These are phyloP conservation scores for Psilocybe cubensis DNA, from an alignment of 768 basidiomycete species.

Conservation along the genomic window DNA sequence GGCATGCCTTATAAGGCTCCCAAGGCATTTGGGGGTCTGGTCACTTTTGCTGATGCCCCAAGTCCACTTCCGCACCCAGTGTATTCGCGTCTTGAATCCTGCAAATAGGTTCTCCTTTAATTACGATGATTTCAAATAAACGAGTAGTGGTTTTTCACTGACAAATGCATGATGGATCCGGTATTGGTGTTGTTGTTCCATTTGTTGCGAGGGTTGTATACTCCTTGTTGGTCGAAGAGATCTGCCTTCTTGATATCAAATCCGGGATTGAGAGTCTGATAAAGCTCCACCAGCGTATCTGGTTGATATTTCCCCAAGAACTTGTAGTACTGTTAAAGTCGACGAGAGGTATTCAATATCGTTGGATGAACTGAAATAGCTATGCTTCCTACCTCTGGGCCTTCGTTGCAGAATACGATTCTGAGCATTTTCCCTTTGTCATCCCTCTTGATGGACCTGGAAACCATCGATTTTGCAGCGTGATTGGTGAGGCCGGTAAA, in stretches of 20 bases:
- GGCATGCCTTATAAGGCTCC: no score
- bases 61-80: conserved; percentile 1
- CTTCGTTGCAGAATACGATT: conserved; percentile 3
- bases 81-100: conserved; percentile 3
- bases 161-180: conserved; percentile 6
- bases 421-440: conserved; percentile 1
- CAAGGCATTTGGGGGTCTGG: no score
- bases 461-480: neutral
- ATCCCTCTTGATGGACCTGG: conserved; percentile 1
- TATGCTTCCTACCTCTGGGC: neutral
- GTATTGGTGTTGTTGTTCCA: neutral
- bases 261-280: conserved; percentile 1
- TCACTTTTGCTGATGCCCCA: no score
- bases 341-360: neutral
- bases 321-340: neutral
- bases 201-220: conserved; percentile 6
- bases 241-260: neutral
- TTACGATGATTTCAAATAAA: neutral
- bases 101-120: neutral
- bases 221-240: neutral
- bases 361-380: neutral
- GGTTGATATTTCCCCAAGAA: conserved; percentile 2
- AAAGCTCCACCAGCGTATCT: neutral
- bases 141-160: neutral
- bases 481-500: no score